phyloP scores from a whole-genome alignment of 345 rosid genomes.

The Acer campestre region DNA sequence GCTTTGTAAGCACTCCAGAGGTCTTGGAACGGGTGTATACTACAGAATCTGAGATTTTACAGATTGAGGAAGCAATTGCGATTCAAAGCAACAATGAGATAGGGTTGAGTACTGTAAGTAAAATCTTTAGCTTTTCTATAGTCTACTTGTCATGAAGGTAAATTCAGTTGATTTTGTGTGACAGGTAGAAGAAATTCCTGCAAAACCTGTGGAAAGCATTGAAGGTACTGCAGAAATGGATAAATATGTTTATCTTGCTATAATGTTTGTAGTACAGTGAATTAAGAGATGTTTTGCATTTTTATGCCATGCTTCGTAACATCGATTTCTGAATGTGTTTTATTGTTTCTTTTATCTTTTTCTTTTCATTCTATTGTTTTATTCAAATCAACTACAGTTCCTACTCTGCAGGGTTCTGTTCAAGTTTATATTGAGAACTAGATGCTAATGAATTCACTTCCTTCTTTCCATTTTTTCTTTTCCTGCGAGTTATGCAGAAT shows the following conservation, averaged over 20 bases:
- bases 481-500: neutral
- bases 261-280: neutral
- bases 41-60: slow-evolving; percentile 88
- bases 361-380: neutral
- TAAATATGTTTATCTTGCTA: neutral
- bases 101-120: slow-evolving; percentile 60
- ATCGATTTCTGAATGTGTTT: neutral
- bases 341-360: neutral
- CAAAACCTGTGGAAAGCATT: slow-evolving; percentile 47
- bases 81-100: slow-evolving; percentile 67
- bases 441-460: neutral
- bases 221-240: slow-evolving; percentile 57
- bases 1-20: slow-evolving; percentile 96
- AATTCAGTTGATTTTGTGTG: slow-evolving; percentile 20
- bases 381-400: neutral
- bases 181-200: slow-evolving; percentile 58
- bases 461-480: slow-evolving; percentile 1
- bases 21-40: slow-evolving; percentile 76
- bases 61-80: slow-evolving; percentile 86
- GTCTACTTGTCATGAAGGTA: slow-evolving; percentile 12
- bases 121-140: slow-evolving; percentile 15
- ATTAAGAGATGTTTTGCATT: neutral
- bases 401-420: neutral
- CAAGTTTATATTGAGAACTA: slow-evolving; percentile 13
- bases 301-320: neutral